Conservation (phyloP, 352 stramenopile genomes). For the Pythium graminicola region DNA sequence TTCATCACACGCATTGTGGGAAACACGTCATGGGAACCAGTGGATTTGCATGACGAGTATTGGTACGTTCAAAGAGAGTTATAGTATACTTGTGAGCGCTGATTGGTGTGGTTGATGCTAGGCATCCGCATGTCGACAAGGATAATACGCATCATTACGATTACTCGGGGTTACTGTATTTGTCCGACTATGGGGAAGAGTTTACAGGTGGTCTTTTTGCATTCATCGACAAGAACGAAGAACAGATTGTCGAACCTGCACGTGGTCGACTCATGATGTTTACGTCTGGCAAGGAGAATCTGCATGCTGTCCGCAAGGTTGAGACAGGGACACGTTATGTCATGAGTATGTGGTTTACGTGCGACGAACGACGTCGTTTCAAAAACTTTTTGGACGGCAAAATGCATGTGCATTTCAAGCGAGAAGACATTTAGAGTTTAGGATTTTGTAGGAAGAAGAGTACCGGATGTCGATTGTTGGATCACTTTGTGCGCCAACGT, state of each 20-base stretch:
- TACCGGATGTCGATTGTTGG: conserved; percentile 14
- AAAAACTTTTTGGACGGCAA: conserved; percentile 88
- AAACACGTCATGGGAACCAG: conserved; percentile 73
- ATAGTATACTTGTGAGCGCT: no score
- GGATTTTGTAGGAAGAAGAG: no score
- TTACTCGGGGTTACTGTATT: conserved; percentile 88
- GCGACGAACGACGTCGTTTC: conserved; percentile 76
- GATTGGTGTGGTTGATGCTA: conserved; percentile 11
- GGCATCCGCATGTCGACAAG: conserved; percentile 89
- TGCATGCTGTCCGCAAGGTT: conserved; percentile 74
- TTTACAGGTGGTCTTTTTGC: conserved; percentile 88
- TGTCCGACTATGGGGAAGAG: conserved; percentile 72
- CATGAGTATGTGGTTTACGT: conserved; percentile 93
- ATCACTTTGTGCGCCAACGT: conserved; percentile 39
- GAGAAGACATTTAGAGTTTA: conserved; percentile 27
- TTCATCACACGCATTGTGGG: conserved; percentile 89
- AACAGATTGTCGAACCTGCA: conserved; percentile 68
- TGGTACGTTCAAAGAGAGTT: conserved; percentile 49
- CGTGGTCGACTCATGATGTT: conserved; percentile 86
- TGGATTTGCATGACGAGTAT: conserved; percentile 89
- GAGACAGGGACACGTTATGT: conserved; percentile 78
- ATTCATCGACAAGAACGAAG: conserved; percentile 75
- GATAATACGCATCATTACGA: conserved; percentile 93
- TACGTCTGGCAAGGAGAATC: conserved; percentile 84
- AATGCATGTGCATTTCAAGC: conserved; percentile 71